phyloP scores from a whole-genome alignment of 2,329 filamentous ascomycete genomes.

The Sclerotinia spermophila region DNA sequence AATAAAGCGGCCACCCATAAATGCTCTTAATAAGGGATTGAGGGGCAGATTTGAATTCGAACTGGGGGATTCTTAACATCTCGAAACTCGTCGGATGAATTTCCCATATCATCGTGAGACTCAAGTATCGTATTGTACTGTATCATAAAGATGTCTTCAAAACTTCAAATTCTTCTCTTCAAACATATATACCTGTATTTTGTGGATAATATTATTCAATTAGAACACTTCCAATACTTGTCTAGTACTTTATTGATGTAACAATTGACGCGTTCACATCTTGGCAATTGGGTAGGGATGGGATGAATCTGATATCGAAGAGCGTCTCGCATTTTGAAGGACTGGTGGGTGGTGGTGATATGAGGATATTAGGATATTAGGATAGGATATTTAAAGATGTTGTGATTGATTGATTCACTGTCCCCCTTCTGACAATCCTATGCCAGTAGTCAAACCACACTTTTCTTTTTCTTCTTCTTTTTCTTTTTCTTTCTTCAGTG shows the following conservation, averaged over 20 bases:
- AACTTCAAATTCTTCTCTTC: background rate
- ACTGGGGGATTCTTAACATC: slow-evolving; percentile 2
- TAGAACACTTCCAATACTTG: background rate
- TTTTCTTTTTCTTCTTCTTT: too few species aligned
- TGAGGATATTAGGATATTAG: too few species aligned
- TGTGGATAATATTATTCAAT: background rate
- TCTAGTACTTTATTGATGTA: background rate
- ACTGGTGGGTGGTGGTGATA: background rate
- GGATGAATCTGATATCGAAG: background rate
- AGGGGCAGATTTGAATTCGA: background rate
- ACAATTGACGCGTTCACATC: background rate
- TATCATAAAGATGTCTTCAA: background rate
- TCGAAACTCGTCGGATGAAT: background rate
- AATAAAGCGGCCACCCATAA: background rate
- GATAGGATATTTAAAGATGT: background rate
- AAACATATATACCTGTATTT: background rate
- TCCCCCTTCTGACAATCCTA: too few species aligned
- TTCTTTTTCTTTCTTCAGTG: background rate
- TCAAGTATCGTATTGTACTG: background rate
- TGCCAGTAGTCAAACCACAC: background rate
- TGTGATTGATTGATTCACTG: too few species aligned
- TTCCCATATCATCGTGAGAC: background rate
- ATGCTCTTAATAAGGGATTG: background rate
- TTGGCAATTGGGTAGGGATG: too few species aligned
- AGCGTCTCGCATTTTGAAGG: background rate